Conservation (phyloP, 441 rosid species). For the Adansonia gregorii region DNA sequence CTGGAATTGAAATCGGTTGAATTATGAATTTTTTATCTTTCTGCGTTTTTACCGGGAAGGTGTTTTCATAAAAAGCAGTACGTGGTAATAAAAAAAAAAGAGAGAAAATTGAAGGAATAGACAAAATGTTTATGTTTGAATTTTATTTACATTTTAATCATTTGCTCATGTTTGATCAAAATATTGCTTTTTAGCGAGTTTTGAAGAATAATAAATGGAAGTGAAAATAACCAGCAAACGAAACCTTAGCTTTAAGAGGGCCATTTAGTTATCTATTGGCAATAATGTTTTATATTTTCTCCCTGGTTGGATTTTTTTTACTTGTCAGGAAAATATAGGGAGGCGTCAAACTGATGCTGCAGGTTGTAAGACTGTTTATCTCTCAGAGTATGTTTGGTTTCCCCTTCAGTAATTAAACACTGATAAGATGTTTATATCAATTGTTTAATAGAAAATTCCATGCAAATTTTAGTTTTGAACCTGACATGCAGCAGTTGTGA, state of each 20-base stretch:
- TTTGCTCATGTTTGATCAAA: neutral
- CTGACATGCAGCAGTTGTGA: constrained; percentile 18
- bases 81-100: neutral
- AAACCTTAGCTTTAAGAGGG: constrained; percentile 11
- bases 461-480: neutral
- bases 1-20: neutral
- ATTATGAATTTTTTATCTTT: constrained; percentile 11
- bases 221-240: neutral
- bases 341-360: constrained; percentile 82
- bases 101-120: neutral
- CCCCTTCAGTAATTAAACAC: neutral
- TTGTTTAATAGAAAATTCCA: neutral
- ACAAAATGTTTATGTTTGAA: neutral
- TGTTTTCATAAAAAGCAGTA: neutral
- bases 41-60: neutral
- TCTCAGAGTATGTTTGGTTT: constrained; percentile 73
- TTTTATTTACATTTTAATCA: neutral
- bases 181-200: neutral
- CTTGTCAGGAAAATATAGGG: constrained; percentile 61
- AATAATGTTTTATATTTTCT: constrained; percentile 9
- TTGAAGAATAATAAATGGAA: constrained; percentile 1
- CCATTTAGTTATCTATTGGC: neutral
- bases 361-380: constrained; percentile 75
- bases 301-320: constrained; percentile 12
- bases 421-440: neutral